phyloP scores from a whole-genome alignment of 441 rosid genomes.

The Gossypium schwendimanii region DNA sequence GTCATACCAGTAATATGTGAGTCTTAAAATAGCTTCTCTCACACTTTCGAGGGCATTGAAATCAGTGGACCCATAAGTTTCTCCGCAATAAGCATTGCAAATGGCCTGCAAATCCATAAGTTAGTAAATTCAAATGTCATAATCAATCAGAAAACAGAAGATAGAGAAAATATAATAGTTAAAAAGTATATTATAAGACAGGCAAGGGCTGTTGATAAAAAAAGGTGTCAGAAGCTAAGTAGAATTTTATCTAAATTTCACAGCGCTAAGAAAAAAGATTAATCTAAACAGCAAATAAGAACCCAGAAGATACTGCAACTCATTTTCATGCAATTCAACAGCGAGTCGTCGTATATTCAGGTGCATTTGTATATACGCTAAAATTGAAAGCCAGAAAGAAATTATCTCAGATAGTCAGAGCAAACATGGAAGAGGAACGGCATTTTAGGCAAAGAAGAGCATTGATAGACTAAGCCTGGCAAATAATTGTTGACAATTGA shows the following conservation, averaged over 20 bases:
- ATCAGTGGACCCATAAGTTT: constrained; percentile 62
- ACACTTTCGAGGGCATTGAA: constrained; percentile 58
- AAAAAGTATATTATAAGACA: neutral
- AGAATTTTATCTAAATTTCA: neutral
- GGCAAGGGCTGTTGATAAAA: neutral
- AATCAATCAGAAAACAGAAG: neutral
- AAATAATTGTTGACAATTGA: neutral
- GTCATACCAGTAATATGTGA: constrained; percentile 90
- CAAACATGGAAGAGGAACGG: neutral
- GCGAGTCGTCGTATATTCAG: neutral
- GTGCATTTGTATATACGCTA: neutral
- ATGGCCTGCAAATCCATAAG: constrained; percentile 51
- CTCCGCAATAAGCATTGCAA: constrained; percentile 79
- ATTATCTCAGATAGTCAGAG: neutral
- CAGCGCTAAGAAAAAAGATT: neutral
- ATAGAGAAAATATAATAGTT: neutral
- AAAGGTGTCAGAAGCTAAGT: neutral
- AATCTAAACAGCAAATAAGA: neutral
- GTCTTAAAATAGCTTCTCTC: constrained; percentile 72
- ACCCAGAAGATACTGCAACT: neutral
- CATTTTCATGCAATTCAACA: neutral
- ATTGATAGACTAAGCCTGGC: neutral
- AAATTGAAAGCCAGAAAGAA: neutral
- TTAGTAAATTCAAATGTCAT: constrained; percentile 6
- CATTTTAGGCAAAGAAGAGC: constrained; percentile 2